Evolutionary conservation across 495 filamentous ascomycete species (phyloP), one percentile per base, ranked within the genome.

Genomic region (Podospora fimiseda): DNA sequence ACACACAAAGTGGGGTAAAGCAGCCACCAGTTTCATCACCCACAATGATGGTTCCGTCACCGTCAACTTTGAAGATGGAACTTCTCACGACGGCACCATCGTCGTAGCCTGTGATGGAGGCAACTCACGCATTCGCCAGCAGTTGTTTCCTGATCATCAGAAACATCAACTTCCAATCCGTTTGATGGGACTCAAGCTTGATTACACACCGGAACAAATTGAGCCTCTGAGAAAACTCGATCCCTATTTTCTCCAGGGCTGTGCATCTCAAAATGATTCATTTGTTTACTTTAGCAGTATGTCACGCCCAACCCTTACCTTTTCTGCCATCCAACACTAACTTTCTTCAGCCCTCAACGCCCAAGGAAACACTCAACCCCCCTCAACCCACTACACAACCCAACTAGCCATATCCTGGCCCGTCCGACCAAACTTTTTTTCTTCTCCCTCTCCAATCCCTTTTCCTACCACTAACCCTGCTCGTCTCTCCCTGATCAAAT

Each of bases 161-260:
- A 59, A 9, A 22, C 52, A 60, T 37, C 52, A 48, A 3, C 60
- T 70, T 21, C 68, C 68, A 3, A 48, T 67, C 30, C 20, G 62
- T 1, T 40, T 69, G 15, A 50, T 69, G 53, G 68, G 68, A 42
- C 44, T 62, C 40, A 63, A 60, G 49, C 21, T 64, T 44, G 53
- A 60, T 16, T 67, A 54, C 57, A 62, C 61, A 2, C 52, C 50
- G 4, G 66, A 63, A 14, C 43, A 66, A 37, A 65, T 70, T 14
- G 60, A 58, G 33, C 58, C 61, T 20, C 13, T 70, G 16, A 44
- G 57, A 18, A 51, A 54, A 44, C 72, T 84, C 15, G 81, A 85
- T 46, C 80, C 81, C 1, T 77, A 76, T 20, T 78, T 86, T 38
- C 79, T 85, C 42, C 80, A 85, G 44, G 80, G 81, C 1, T 71